Evolutionary conservation across 2,329 filamentous ascomycete genomes (phyloP).

Genomic region (Dryadomyces sulphureus): DNA sequence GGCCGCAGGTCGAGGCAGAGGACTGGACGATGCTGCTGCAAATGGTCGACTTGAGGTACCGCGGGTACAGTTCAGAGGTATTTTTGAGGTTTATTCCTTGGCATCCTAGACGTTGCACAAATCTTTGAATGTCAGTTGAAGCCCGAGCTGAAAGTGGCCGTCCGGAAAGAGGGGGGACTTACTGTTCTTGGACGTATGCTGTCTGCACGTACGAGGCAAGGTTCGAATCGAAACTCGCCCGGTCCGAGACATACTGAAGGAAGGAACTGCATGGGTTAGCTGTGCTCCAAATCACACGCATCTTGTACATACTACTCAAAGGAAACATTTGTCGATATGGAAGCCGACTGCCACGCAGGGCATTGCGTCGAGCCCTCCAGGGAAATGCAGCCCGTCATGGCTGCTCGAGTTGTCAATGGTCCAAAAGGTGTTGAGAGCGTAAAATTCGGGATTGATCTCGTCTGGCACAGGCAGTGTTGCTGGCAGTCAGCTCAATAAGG

Average conservation of each 20-base stretch:
- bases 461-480: background rate
- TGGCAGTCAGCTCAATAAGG: background rate
- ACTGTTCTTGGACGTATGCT: constrained; percentile 68
- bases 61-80: constrained; percentile 71
- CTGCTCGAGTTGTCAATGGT: constrained; percentile 3
- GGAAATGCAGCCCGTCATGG: constrained; percentile 41
- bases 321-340: constrained; percentile 41
- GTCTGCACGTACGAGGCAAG: constrained; percentile 59
- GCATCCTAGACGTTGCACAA: constrained; percentile 69
- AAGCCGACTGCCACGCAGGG: constrained; percentile 54
- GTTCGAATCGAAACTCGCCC: constrained; percentile 61
- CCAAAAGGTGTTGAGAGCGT: background rate
- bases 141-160: background rate
- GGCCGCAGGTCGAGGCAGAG: constrained; percentile 54
- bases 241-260: constrained; percentile 64
- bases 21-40: constrained; percentile 93
- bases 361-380: constrained; percentile 56
- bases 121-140: constrained; percentile 36
- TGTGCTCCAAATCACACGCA: background rate
- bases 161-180: constrained; percentile 18
- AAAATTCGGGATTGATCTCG: background rate
- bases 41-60: constrained; percentile 81
- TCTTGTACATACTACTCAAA: constrained; percentile 15
- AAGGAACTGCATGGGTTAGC: constrained; percentile 49
- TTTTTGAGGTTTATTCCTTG: constrained; percentile 61